Base-by-base conservation (phyloP, 495 filamentous ascomycete genomes). In the Mycothermus thermophilus region DNA sequence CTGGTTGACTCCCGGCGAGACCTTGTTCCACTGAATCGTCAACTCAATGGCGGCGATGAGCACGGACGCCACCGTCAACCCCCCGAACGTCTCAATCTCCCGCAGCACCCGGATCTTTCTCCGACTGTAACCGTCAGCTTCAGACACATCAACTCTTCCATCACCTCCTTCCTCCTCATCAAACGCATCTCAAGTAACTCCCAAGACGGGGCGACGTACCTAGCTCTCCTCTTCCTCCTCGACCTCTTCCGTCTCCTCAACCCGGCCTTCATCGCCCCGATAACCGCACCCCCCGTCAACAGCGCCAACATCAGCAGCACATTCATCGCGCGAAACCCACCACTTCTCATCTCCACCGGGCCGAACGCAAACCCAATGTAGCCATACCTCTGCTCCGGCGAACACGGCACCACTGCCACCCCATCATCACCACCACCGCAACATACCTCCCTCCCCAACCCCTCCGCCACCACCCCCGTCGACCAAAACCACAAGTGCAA, bases 401-500 rank as follows among this genome's bases (percentile, higher is more conserved):
- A n/a, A 23, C 43, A 48, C 19, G 34, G 34, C n/a, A n/a, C n/a
- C n/a, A n/a, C n/a, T n/a, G n/a, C n/a, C n/a, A n/a, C n/a, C n/a
- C n/a, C n/a, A n/a, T n/a, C n/a, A n/a, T n/a, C n/a, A n/a, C n/a
- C n/a, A n/a, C n/a, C n/a, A n/a, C n/a, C n/a, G n/a, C n/a, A n/a
- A n/a, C n/a, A 4, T 26, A 8, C 2, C 13, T 17, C 12, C 32
- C 26, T 1, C 27, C 18, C 4, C 23, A 18, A 4, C n/a, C 27
- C 20, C 26, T 34, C 23, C 10, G 30, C 40, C 11, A 44, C 38
- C 1, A 54, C 37, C 0, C 48, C 53, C 0, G 38, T 21, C 1
- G 27, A 34, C 60, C 60, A 64, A 30, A 64, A 63, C 58, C 60
- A 66, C 1, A 61, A 21, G 38, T 62, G 50, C 28, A 58, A 44